phyloP scores from a whole-genome alignment of 1,139 yeast species.

The Candida albicans region DNA sequence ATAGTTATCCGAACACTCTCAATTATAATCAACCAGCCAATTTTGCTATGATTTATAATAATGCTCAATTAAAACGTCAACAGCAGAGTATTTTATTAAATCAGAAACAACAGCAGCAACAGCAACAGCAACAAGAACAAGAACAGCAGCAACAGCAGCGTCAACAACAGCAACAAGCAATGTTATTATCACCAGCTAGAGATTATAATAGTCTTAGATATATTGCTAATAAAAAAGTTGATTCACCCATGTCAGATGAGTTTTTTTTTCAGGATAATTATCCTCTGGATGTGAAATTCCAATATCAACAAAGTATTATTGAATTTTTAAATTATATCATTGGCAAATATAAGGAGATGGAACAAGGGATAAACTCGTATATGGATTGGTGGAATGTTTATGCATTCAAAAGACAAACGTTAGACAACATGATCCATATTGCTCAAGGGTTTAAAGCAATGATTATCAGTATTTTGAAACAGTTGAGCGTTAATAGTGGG shows the following conservation, averaged over 20 bases:
- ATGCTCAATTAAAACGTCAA: conserved; percentile 5
- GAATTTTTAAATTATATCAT: conserved; percentile 14
- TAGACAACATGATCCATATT: conserved; percentile 10
- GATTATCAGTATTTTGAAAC: conserved; percentile 11
- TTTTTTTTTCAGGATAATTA: conserved; percentile 7
- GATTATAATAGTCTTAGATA: conserved; percentile 3
- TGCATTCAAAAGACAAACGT: conserved; percentile 8
- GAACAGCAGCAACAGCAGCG: conserved; percentile 1
- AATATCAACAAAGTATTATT: conserved; percentile 12
- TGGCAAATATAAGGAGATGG: conserved; percentile 12
- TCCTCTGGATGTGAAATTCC: conserved; percentile 9
- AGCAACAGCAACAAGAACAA: not conserved
- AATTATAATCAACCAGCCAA: conserved; percentile 1
- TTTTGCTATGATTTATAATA: conserved; percentile 6
- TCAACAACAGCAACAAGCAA: conserved; percentile 4
- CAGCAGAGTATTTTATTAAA: conserved; percentile 1
- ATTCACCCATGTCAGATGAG: conserved; percentile 9
- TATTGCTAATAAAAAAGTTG: conserved; percentile 5
- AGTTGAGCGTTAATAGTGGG: conserved; percentile 9
- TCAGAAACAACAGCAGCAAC: not conserved
- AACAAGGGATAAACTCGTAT: conserved; percentile 5
- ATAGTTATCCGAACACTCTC: not conserved
- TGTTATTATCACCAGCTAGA: conserved; percentile 3
- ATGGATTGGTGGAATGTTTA: conserved; percentile 10
- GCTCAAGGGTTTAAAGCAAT: conserved; percentile 10